These are phyloP conservation scores for Synchytrium microbalum DNA, from an alignment of 371 early-diverging fungal species.

Conservation along the genomic window DNA sequence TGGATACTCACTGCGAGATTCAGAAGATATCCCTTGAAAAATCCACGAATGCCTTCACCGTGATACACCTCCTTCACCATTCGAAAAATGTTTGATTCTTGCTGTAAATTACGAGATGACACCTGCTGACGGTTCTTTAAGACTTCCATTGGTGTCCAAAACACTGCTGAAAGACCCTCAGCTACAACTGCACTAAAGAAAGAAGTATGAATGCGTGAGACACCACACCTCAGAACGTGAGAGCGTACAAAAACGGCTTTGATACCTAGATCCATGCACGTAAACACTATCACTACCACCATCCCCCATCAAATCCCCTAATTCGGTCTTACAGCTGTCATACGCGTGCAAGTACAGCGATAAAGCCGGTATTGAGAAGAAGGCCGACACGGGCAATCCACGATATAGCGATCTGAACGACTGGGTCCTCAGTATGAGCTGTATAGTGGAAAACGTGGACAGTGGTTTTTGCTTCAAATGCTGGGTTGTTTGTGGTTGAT, in stretches of 20 bases:
- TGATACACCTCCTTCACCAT: constrained; percentile 40
- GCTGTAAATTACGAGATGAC: constrained; percentile 7
- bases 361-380: constrained; percentile 65
- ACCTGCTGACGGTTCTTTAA: background rate
- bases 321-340: constrained; percentile 47
- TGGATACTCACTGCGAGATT: constrained; percentile 63
- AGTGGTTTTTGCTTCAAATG: background rate
- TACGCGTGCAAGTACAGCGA: constrained; percentile 65
- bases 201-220: too few species aligned
- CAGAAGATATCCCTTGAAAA: constrained; percentile 68
- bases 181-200: constrained; percentile 30
- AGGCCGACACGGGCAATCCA: constrained; percentile 64
- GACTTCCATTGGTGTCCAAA: constrained; percentile 71
- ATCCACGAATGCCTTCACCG: constrained; percentile 55
- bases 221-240: too few species aligned
- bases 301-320: background rate
- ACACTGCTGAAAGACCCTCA: constrained; percentile 28
- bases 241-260: constrained; percentile 23
- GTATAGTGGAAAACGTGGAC: background rate
- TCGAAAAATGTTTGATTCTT: constrained; percentile 16
- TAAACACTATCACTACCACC: background rate
- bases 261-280: constrained; percentile 6
- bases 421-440: background rate
- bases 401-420: background rate
- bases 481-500: constrained; percentile 2